Conservation (phyloP, 2,329 filamentous ascomycete species). For the Ophiostoma australiae region DNA sequence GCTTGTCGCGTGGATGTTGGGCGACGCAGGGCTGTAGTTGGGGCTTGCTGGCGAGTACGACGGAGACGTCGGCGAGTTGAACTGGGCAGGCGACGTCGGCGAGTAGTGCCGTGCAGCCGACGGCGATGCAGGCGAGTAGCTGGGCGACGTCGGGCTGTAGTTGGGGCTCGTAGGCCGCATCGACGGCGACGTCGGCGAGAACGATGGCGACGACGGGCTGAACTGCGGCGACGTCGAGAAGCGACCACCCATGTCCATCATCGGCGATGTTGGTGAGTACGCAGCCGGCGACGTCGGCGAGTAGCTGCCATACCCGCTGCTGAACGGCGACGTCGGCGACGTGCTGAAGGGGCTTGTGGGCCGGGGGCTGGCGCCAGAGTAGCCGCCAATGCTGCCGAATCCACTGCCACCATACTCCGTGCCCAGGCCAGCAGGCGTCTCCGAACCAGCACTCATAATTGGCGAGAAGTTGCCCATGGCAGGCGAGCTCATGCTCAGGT, state of each 20-base stretch:
- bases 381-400: constrained; percentile 43
- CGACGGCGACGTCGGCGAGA: constrained; percentile 58
- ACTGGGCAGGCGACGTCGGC: constrained; percentile 66
- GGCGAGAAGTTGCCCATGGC: constrained; percentile 67
- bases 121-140: constrained; percentile 59
- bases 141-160: constrained; percentile 63
- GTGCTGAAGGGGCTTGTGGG: constrained; percentile 73
- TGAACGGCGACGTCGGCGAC: constrained; percentile 62
- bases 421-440: constrained; percentile 61
- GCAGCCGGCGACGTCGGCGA: constrained; percentile 72
- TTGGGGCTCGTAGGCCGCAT: constrained; percentile 53
- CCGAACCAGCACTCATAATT: constrained; percentile 69
- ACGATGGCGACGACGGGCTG: constrained; percentile 58
- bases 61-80: constrained; percentile 70
- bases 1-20: constrained; percentile 51
- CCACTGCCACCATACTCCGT: constrained; percentile 55
- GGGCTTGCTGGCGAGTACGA: constrained; percentile 67
- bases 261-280: constrained; percentile 73
- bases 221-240: constrained; percentile 56
- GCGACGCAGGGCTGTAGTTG: constrained; percentile 66
- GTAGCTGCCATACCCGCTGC: constrained; percentile 55
- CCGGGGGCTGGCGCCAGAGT: constrained; percentile 61
- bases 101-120: constrained; percentile 55
- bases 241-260: constrained; percentile 50
- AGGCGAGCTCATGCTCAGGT: constrained; percentile 57